Percentiles rank a stretch among this genome's conserved stretches.
Conservation (phyloP, 2,329 filamentous ascomycete species). For the Penicillium sp. region DNA sequence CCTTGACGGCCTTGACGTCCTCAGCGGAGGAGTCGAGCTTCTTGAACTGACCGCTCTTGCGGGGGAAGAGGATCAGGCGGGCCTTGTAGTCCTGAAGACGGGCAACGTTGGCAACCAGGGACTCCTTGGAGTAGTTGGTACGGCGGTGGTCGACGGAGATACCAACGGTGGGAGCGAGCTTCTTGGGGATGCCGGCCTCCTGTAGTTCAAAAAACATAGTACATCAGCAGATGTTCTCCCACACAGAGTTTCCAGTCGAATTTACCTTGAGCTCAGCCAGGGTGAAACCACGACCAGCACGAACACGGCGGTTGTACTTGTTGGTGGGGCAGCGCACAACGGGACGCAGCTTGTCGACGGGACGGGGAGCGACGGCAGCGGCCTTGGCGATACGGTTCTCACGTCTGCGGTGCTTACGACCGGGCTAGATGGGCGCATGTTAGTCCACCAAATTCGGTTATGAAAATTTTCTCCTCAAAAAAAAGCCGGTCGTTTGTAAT, state of each 20-base stretch:
- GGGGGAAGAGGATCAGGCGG: conserved; percentile 95
- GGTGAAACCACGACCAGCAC: conserved; percentile 96
- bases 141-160: conserved; percentile 96
- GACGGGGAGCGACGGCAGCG: conserved; percentile 89
- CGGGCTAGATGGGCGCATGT: conserved; percentile 63
- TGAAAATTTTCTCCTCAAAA: conserved; percentile 15
- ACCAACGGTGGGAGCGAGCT: conserved; percentile 91
- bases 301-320: conserved; percentile 98
- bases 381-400: conserved; percentile 92
- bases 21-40: conserved; percentile 84
- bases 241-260: conserved; percentile 8
- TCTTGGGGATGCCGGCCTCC: conserved; percentile 94
- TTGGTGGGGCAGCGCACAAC: conserved; percentile 96
- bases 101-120: conserved; percentile 88
- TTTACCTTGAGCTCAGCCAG: conserved; percentile 95
- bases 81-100: conserved; percentile 97
- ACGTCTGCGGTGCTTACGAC: conserved; percentile 91
- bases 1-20: conserved; percentile 69
- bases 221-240: not conserved
- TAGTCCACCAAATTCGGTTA: conserved; percentile 27
- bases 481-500: conserved; percentile 14
- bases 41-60: conserved; percentile 91
- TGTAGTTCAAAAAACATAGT: conserved; percentile 40
- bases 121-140: conserved; percentile 95
- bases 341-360: conserved; percentile 94